Base-by-base conservation (phyloP, 2,329 filamentous ascomycete genomes). In the Scytalidium lignicola region DNA sequence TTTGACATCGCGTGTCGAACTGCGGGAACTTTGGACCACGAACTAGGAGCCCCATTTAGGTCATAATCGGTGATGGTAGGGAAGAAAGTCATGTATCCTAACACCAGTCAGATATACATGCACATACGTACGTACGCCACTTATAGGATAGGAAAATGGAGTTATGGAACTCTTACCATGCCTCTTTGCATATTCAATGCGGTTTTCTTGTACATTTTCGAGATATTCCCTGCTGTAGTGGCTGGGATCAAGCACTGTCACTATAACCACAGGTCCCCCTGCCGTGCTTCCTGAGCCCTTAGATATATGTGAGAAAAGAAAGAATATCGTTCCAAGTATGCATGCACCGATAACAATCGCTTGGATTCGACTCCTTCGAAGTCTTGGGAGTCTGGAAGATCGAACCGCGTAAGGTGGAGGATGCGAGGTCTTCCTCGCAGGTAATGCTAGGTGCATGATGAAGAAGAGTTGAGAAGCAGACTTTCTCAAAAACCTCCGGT, bases 31-130 rank as follows among this genome's bases (percentile, higher is more conserved):
- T 87, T 83, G 40, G 88, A 76, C 88, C 88, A 95, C 43, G 82
- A 82, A 47, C 66, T 51, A 56, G 84, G 74, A 46, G 79, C 69
- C 50, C 77, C 76, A 51, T 74, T 68, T 26, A 90, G 76, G 52
- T 87, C 75, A 71, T 96, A 96, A 62, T 91, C 83, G 62, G 76
- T 78, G n/a, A 80, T 75, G 54, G 82, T 84, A 49, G 88, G 82
- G 66, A 95, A 86, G 75, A 96, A 91, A 39, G 85, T 87, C 32
- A 82, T 78, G 68, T 99, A 97, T 58, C 91, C 90, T 96, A 56
- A 23, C 42, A 21, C 20, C 20, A 19, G 46, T 66, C 42, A 62
- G 54, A 37, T 37, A 37, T 4, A 17, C 15, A 4, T 39, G 43
- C 26, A 32, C 7, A 37, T 37, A 37, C 8, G 15, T 37, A 4